phyloP scores from a whole-genome alignment of 768 basidiomycete species.

The Leccinum fibrillosum region DNA sequence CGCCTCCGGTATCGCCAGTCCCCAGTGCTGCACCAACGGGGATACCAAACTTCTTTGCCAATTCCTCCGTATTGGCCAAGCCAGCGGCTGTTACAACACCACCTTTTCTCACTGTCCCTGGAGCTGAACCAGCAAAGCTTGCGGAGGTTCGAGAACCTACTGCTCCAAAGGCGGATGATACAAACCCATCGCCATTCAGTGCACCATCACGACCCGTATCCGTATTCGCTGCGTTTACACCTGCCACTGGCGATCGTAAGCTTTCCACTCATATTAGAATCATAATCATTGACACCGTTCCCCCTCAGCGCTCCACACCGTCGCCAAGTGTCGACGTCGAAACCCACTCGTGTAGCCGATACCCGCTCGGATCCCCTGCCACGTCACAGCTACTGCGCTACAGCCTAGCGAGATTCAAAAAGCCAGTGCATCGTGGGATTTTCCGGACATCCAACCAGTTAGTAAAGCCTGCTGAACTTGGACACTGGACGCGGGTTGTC shows the following conservation, averaged over 20 bases:
- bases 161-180: conserved; percentile 5
- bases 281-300: no score
- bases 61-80: conserved; percentile 45
- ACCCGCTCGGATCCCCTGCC: not conserved
- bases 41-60: conserved; percentile 66
- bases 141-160: not conserved
- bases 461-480: no score
- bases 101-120: conserved; percentile 22
- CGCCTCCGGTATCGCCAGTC: conserved; percentile 2
- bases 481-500: not conserved
- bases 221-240: conserved; percentile 4
- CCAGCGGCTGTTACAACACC: conserved; percentile 20
- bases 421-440: not conserved
- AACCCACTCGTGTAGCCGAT: not conserved
- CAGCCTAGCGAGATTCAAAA: not conserved
- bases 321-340: not conserved
- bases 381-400: not conserved
- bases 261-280: not conserved
- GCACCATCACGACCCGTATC: conserved; percentile 7
- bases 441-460: not conserved
- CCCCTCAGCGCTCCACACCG: not conserved
- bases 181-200: conserved; percentile 11
- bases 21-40: conserved; percentile 10
- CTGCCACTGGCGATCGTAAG: conserved; percentile 3
- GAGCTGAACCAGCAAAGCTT: conserved; percentile 10